Evolutionary conservation across 202 grass and related monocot genomes (phyloP), one percentile per base, ranked within the genome.

Genomic region (Hordeum pubiflorum): DNA sequence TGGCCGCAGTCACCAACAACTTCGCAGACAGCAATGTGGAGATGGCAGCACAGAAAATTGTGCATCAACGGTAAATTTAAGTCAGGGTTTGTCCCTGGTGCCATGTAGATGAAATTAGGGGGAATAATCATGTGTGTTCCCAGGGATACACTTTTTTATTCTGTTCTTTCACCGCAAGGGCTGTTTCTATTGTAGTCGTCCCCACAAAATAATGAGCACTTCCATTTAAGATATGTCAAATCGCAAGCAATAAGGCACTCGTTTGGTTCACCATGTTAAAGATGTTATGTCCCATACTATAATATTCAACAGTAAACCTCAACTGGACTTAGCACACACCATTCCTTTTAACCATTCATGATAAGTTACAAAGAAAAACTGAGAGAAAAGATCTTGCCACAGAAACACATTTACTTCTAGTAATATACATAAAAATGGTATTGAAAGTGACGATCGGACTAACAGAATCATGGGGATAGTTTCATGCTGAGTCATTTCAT

Each of bases 381-480:
- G 15, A n/a, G 69, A 50, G 24, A 32, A 39, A 20, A 68, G 31
- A 3, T 33, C 27, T 73, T 54, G 5, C 46, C 23, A 10, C 41
- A 52, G 24, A 73, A 73, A 32, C 39, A 23, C 26, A 54, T 27
- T 32, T 20, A 20, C 20, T 73, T 46, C 44, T 73, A 73, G 44
- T 33, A 73, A 18, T 52, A 52, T 54, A 18, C 69, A 55, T 18
- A 29, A 44, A 34, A 61, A 61, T 29, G 26, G 55, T 46, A 40
- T 38, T 31, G 18, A 63, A 78, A 73, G 29, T 24, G 4, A 63
- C 3, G 0, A 12, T 74, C 48, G 29, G 68, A 79, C 29, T 17
- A 71, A 44, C 22, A 83, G 75, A 83, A 81, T 63, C 64, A 78
- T 60, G 59, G 58, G 58, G 46, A 89, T 65, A 85, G 57, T 84